Evolutionary conservation across 805 yeast species (phyloP), one percentile per base, ranked within the genome.

Genomic region (Babjeviella inositovora): DNA sequence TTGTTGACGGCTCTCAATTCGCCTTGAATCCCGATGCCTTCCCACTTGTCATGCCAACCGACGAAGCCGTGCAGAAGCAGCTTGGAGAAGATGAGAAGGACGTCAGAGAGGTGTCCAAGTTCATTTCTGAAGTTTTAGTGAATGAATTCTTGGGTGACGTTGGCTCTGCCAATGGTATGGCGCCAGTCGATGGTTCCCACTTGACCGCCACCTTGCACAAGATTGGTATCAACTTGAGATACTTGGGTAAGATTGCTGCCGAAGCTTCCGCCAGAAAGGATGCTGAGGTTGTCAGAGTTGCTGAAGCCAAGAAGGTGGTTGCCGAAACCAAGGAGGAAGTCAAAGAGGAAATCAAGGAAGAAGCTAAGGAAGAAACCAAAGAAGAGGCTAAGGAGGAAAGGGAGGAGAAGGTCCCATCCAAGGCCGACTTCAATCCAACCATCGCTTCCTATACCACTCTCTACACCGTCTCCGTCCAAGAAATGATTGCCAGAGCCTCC

Each of bases 211-310:
- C 60, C 25, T 47, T 87, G 48, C 98, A 90, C 47, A 65, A 64
- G 31, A 55, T 58, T 26, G 98, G 98, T 57, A 71, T 87, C 44
- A 85, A 82, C 45, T 43, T 85, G 49, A 75, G 97, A 53, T 87
- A 87, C 41, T 58, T 87, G 38, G 95, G 95, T 29, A 45, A 39
- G 10, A 41, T 80, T 32, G 71, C 71, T 12, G 38, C 43, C 16
- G 38, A 44, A 24, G 42, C 47, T 25, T 14, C 34, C n/a, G 24
- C 16, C 4, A 42, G 33, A 25, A 43, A 33, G 16, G 33, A 26
- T 6, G 32, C 27, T 4, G 31, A 28, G 13, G 28, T 35, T 8
- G 25, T 34, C 15, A 37, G 7, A 13, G 30, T 14, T n/a, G 32
- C 32, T 21, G 34, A 35, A 18, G 25, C 27, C 9, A 33, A 33